These are phyloP conservation scores for Leccinum incarnatum DNA, from an alignment of 768 basidiomycete species.

Conservation along the genomic window DNA sequence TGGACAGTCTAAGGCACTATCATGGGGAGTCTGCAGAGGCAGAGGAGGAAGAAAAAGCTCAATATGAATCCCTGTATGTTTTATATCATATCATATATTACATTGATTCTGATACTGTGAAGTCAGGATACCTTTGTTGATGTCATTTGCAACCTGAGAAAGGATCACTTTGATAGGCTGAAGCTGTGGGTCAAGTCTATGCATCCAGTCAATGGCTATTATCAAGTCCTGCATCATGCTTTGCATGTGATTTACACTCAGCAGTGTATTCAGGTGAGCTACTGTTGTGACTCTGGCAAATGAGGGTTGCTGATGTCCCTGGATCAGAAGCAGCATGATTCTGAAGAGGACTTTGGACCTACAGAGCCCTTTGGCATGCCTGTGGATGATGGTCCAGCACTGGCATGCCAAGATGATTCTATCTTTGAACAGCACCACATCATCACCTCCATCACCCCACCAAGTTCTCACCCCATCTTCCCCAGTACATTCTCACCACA, in stretches of 20 bases:
- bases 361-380: not conserved
- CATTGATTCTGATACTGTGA: not conserved
- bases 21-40: not conserved
- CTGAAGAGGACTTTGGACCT: not conserved
- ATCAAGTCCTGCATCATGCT: slow-evolving; percentile 28
- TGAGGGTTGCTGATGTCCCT: not conserved
- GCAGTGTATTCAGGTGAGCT: slow-evolving; percentile 9
- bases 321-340: slow-evolving; percentile 7
- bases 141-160: slow-evolving; percentile 2
- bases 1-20: not conserved
- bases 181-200: slow-evolving; percentile 16
- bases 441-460: not conserved
- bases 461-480: not conserved
- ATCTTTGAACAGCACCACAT: not conserved
- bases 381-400: not conserved
- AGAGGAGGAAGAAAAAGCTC: slow-evolving; percentile 14
- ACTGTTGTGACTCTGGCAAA: not conserved
- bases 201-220: slow-evolving; percentile 11
- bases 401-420: not conserved
- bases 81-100: not conserved
- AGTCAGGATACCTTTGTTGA: slow-evolving; percentile 24
- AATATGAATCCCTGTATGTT: slow-evolving; percentile 12
- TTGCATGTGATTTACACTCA: slow-evolving; percentile 23
- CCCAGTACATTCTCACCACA: slow-evolving; percentile 23
- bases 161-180: not conserved